Base-by-base conservation (phyloP, 2,329 filamentous ascomycete species). In the Trichoderma aggressivum region DNA sequence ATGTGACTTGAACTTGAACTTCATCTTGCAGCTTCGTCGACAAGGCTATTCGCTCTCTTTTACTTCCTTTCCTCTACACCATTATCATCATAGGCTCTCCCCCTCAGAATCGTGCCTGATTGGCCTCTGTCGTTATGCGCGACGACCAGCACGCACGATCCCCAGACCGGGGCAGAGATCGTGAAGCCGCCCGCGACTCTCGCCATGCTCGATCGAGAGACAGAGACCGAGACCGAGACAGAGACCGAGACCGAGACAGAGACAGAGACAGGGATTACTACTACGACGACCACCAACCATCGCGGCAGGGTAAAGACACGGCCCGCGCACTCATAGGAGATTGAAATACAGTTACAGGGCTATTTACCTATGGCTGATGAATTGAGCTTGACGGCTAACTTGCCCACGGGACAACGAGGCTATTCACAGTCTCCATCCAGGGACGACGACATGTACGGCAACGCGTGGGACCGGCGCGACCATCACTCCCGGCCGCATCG, bases 241-340 rank as follows among this genome's bases (percentile, higher is more conserved):
- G 39, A 43, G 16, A 43, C 64, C 66, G 71, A 71, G 30, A 43
- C 3, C 16, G 39, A 43, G 39, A 43, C 3, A 0, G 39, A 43
- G 39, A 43, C 66, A 66, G 71, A 71, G 76, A 78, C 68, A 65
- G 71, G 71, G 75, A 78, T 70, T 61, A 75, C 70, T 74, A 77
- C 72, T 39, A 58, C 76, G 80, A 83, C 75, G 80, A 81, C 79
- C 79, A 82, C 76, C 81, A 82, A 80, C 81, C 81, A 80, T 81
- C 82, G 81, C 82, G 84, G 82, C 84, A 86, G 83, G 85, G 83
- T 84, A 84, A 84, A 83, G 78, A 78, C 78, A 79, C 74, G 78
- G 76, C 79, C 79, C 78, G 79, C 75, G 78, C 76, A 75, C 77
- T 75, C 72, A 70, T 63, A 70, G 74, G 73, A 75, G 62, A 71